A percentile compares a stretch with the other conserved stretches of the same genome.
These are phyloP conservation scores for Phialocephala subalpina DNA, from an alignment of 2,329 filamentous ascomycete species.

Conservation along the genomic window DNA sequence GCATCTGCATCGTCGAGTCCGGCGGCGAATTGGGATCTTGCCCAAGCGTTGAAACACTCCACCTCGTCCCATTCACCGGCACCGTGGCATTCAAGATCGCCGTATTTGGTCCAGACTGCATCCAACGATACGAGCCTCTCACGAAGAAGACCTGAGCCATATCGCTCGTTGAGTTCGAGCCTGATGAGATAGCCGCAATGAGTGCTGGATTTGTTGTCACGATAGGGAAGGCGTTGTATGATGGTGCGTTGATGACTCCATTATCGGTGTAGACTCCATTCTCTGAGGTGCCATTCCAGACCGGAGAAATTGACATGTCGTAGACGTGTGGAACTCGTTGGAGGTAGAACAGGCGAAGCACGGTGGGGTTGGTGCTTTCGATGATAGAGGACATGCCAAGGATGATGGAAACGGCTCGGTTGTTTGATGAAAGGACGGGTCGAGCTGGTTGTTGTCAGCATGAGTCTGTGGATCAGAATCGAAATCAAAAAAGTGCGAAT, in stretches of 20 bases:
- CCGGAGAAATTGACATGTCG: neutral
- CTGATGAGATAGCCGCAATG: neutral
- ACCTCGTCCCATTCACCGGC: neutral
- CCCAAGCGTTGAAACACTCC: slow-evolving; percentile 4
- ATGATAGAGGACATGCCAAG: neutral
- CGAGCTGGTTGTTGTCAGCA: neutral
- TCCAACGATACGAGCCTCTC: neutral
- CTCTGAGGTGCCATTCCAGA: neutral
- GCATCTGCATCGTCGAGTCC: neutral
- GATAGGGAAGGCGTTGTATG: slow-evolving; percentile 4
- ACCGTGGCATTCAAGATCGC: slow-evolving; percentile 6
- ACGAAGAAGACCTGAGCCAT: neutral
- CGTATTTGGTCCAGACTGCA: neutral
- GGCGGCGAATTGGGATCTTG: neutral
- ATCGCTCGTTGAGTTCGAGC: neutral
- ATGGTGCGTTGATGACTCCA: neutral
- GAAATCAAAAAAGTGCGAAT: neutral
- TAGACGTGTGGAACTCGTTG: neutral
- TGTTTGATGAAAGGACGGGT: neutral
- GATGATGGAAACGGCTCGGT: neutral
- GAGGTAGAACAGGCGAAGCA: neutral
- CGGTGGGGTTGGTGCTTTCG: neutral
- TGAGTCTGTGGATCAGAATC: neutral
- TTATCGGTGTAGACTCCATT: neutral
- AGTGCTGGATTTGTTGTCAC: neutral